phyloP scores from a whole-genome alignment of 225 moss, liverwort and hornwort genomes.

The Pleurozium schreberi region DNA sequence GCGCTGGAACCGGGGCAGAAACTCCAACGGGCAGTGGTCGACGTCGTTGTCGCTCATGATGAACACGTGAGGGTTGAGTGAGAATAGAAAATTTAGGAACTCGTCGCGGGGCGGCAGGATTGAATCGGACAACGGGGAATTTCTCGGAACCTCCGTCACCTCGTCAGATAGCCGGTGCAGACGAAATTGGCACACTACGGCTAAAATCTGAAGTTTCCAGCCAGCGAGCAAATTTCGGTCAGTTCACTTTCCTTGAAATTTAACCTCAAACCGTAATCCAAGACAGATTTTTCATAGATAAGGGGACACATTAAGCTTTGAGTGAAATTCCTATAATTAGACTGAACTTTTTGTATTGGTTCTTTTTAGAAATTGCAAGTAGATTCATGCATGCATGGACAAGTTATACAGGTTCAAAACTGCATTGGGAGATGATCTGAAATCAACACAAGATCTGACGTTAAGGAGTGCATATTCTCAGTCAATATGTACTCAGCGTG shows the following conservation, averaged over 20 bases:
- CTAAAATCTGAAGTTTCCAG: slow-evolving; percentile 25
- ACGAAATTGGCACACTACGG: slow-evolving; percentile 61
- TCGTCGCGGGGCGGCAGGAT: slow-evolving; percentile 39
- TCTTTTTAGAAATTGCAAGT: neutral
- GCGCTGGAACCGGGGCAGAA: slow-evolving; percentile 42
- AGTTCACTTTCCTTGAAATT: neutral
- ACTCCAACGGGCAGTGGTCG: slow-evolving; percentile 35
- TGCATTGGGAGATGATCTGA: neutral
- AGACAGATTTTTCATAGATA: neutral
- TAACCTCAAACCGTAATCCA: neutral
- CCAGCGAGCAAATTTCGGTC: neutral
- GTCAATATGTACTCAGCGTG: neutral
- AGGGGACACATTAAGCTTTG: neutral
- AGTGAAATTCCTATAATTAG: neutral
- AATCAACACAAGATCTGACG: neutral
- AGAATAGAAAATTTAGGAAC: slow-evolving; percentile 49
- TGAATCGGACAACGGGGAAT: neutral
- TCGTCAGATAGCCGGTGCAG: slow-evolving; percentile 44
- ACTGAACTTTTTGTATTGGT: neutral
- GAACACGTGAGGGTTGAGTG: slow-evolving; percentile 47
- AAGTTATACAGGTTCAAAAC: neutral
- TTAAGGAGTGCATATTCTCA: neutral
- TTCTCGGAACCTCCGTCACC: neutral
- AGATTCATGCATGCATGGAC: neutral
- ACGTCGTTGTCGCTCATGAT: slow-evolving; percentile 59